phyloP scores from a whole-genome alignment of 2,329 filamentous ascomycete genomes.

The Neurospora crassa region DNA sequence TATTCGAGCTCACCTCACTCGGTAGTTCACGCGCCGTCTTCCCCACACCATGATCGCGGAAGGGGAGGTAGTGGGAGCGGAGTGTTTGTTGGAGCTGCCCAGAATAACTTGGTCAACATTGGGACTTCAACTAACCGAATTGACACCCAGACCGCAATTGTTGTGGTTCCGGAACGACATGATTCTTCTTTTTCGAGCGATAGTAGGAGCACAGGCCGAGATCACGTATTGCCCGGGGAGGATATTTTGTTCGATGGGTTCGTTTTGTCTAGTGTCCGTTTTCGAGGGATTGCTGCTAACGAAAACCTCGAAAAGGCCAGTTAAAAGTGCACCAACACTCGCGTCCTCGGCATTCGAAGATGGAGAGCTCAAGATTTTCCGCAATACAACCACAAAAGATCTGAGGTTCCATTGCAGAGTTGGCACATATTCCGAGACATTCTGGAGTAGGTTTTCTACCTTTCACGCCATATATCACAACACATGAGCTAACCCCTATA shows the following conservation, averaged over 20 bases:
- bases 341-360: slow-evolving; percentile 14
- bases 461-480: too few species aligned
- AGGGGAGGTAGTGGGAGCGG: neutral
- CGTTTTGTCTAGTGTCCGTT: neutral
- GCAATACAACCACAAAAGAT: slow-evolving; percentile 19
- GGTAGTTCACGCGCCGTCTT: neutral
- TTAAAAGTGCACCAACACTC: slow-evolving; percentile 17
- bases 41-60: neutral
- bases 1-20: neutral
- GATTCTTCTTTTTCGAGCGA: slow-evolving; percentile 16
- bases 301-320: slow-evolving; percentile 7
- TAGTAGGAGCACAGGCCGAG: slow-evolving; percentile 16
- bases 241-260: slow-evolving; percentile 20
- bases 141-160: slow-evolving; percentile 19
- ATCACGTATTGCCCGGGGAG: slow-evolving; percentile 22
- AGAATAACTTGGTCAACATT: neutral
- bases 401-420: slow-evolving; percentile 20
- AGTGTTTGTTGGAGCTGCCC: neutral
- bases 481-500: neutral
- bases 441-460: slow-evolving; percentile 16
- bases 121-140: slow-evolving; percentile 3
- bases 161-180: slow-evolving; percentile 12
- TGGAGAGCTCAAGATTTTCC: slow-evolving; percentile 21
- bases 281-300: slow-evolving; percentile 1
- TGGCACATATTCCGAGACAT: slow-evolving; percentile 20